A percentile compares a stretch with the other conserved stretches of the same genome.
phyloP scores from a whole-genome alignment of 352 stramenopile species.

The Thraustochytrium sp. region DNA sequence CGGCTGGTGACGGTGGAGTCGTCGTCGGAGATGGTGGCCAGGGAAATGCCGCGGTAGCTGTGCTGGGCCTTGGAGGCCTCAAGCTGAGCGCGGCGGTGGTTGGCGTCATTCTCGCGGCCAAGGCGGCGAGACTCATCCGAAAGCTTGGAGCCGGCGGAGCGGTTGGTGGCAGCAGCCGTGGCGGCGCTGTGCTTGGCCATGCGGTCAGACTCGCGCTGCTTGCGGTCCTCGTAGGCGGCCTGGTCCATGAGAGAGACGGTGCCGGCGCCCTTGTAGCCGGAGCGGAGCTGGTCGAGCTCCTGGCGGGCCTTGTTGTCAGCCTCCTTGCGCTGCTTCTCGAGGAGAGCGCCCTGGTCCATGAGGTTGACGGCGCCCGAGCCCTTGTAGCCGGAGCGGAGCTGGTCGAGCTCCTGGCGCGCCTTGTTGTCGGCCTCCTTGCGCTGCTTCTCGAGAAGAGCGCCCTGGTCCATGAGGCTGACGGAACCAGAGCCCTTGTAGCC shows the following conservation, averaged over 20 bases:
- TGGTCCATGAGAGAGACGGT: not conserved
- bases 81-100: not conserved
- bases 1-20: not conserved
- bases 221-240: not conserved
- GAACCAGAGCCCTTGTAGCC: not conserved
- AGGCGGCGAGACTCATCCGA: not conserved
- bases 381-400: not conserved
- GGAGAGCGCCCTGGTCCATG: slow-evolving; percentile 6
- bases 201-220: not conserved
- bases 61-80: not conserved
- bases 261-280: not conserved
- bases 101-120: not conserved
- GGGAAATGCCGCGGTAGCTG: not conserved
- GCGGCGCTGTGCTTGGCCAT: not conserved
- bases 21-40: not conserved
- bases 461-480: slow-evolving; percentile 12
- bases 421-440: not conserved
- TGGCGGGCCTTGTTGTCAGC: not conserved
- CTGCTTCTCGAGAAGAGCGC: not conserved
- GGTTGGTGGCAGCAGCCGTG: not conserved
- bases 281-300: not conserved
- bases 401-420: not conserved
- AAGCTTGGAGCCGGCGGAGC: not conserved
- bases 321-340: not conserved
- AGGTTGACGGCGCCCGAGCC: slow-evolving; percentile 7